Percentiles rank a stretch among this genome's conserved stretches.
These are phyloP conservation scores for Xerocomellus intermedius DNA, from an alignment of 768 basidiomycete genomes.

Conservation along the genomic window DNA sequence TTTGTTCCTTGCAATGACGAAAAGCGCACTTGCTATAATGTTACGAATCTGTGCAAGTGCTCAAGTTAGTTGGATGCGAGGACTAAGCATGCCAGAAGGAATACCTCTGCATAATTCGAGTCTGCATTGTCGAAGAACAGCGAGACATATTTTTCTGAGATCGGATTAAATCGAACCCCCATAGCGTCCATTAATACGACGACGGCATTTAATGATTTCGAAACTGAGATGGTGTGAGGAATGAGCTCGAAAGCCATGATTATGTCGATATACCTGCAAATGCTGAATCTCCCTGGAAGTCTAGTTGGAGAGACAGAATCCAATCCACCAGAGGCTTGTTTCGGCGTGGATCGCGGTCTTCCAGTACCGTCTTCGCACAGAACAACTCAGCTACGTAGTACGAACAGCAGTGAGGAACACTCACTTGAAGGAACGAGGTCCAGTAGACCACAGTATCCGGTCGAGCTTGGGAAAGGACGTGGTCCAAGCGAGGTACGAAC, in stretches of 20 bases:
- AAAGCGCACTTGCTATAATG: conserved; percentile 66
- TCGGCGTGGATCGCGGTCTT: conserved; percentile 78
- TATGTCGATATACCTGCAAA: conserved; percentile 64
- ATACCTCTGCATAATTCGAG: conserved; percentile 84
- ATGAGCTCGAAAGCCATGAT: not conserved
- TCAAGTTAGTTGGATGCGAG: not conserved
- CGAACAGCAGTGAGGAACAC: not conserved
- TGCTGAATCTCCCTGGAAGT: conserved; percentile 82
- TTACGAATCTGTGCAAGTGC: conserved; percentile 54
- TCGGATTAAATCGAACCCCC: conserved; percentile 62
- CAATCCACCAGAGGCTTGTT: conserved; percentile 71
- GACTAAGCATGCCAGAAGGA: conserved; percentile 1
- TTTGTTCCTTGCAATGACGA: conserved; percentile 52
- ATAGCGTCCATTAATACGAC: conserved; percentile 64
- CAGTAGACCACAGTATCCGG: conserved; percentile 82
- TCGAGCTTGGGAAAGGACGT: conserved; percentile 71
- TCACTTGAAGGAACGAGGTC: conserved; percentile 56
- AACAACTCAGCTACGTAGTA: conserved; percentile 3
- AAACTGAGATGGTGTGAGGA: conserved; percentile 49
- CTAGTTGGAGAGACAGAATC: conserved; percentile 71
- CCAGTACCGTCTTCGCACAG: conserved; percentile 46
- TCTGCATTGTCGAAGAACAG: conserved; percentile 73
- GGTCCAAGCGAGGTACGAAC: conserved; percentile 58
- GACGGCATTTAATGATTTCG: conserved; percentile 67
- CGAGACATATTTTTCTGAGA: conserved; percentile 66